Base-by-base conservation (phyloP, 2,329 filamentous ascomycete genomes). In the Hymenoscyphus repandus region DNA sequence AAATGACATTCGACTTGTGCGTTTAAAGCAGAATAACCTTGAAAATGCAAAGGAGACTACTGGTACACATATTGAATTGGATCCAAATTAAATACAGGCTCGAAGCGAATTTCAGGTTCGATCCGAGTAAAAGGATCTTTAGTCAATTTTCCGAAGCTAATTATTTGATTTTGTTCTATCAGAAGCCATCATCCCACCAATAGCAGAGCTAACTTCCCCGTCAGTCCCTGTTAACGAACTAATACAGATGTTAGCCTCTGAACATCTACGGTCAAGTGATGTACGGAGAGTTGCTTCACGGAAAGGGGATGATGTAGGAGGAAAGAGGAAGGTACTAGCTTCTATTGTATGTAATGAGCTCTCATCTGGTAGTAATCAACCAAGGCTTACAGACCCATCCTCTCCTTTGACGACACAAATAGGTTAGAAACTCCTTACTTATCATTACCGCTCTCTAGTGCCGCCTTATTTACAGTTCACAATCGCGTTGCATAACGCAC, bases 391-490 rank as follows among this genome's bases (percentile, higher is more conserved):
- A 34, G 9, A 13, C n/a, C 13, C 32, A 34, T 34, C 13, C 13
- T 13, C 32, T 34, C 32, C 32, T 9, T 13, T 34, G 9, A 34
- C 9, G 32, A 57, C 5, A 38, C 52, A 6, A 12, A 30, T 17
- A 15, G 27, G 30, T 4, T 6, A 30, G 17, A 15, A 36, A 11
- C 18, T 53, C 79, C 31, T 22, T 46, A 22, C 7, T 31, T 36
- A 86, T 82, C 73, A 91, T 92, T 49, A 82, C 77, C 45, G 88
- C 86, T 50, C 85, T 90, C 89, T 89, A 95, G 69, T 93, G 89
- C 64, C 0, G 83, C 81, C 49, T 95, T 68, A 17, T 91, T 86
- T 18, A 93, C 83, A 44, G 83, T 86, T 32, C 80, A n/a, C n/a
- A n/a, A n/a, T n/a, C n/a, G n/a, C n/a, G n/a, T n/a, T n/a, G n/a